Evolutionary conservation across 176 grass and related monocot genomes (phyloP), one percentile per base, ranked within the genome.

Genomic region (Otatea glauca): DNA sequence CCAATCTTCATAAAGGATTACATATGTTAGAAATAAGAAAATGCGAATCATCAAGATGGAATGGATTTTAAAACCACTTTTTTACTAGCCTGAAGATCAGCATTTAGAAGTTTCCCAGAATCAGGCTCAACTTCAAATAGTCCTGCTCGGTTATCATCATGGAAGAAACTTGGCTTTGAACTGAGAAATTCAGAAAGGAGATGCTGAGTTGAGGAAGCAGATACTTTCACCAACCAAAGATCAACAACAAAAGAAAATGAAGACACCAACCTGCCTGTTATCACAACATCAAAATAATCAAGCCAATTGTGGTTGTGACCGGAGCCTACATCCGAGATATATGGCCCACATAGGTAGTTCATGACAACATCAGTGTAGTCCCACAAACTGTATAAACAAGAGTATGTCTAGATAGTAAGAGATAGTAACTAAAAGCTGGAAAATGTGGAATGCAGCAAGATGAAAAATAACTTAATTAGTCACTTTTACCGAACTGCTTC

Each of bases 61-160:
- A 39, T 68, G 29, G 51, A 41, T 45, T 39, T 35, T 5, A 62
- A 6, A 70, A 63, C n/a, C 37, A 76, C 21, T 70, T 78, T 65
- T 70, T 78, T 65, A 88, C 90, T 90, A 88, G 66, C 96, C 91
- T 98, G 96, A 81, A 95, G 90, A 84, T 96, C 96, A 86, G 96
- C 94, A 92, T 98, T 95, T 77, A 98, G 65, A 81, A 96, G 78
- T 85, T 93, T 98, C n/a, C 92, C 96, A 81, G 96, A 94, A 90
- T 94, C 89, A 86, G 96, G 91, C 25, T 98, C 96, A 85, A 98
- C 96, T 94, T 98, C 91, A 86, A 98, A 98, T 7, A 98, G 65
- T 60, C 83, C 92, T 72, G 89, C 70, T 78, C 85, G 93, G 72
- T 98, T 98, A 86, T 95, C 96, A 84, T 98, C 96, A 67, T 94